Evolutionary conservation across 192 early-diverging fungal species (phyloP).

Genomic region (Dissophora globulifera): DNA sequence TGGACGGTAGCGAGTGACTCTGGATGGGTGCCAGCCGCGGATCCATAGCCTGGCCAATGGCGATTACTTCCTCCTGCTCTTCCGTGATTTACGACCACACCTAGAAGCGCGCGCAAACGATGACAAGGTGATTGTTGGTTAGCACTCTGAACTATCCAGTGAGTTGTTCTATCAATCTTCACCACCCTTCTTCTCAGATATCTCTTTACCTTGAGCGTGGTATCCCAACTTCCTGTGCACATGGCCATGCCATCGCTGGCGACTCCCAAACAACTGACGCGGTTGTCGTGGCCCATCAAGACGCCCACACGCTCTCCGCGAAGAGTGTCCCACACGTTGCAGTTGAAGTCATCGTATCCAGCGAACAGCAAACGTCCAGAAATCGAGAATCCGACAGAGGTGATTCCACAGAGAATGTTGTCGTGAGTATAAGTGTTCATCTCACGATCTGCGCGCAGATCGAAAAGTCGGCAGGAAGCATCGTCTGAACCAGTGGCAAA

Average conservation of each 20-base stretch:
- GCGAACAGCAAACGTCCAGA: constrained; percentile 97
- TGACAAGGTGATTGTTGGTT: not conserved
- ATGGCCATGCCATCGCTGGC: constrained; percentile 98
- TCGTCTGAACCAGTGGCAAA: constrained; percentile 99
- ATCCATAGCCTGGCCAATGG: no score
- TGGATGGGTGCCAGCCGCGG: no score
- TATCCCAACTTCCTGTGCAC: constrained; percentile 99
- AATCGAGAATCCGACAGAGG: constrained; percentile 96
- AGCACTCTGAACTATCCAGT: no score
- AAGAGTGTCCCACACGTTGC: constrained; percentile 99
- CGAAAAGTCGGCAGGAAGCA: constrained; percentile 99
- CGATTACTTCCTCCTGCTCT: no score
- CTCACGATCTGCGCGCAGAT: constrained; percentile 97
- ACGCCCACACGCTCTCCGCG: constrained; percentile 96
- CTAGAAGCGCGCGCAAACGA: not conserved
- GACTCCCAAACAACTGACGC: constrained; percentile 96
- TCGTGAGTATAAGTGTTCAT: constrained; percentile 98
- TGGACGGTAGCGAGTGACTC: no score
- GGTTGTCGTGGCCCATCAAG: constrained; percentile 94
- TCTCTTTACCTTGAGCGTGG: constrained; percentile 89
- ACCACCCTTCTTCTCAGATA: not conserved
- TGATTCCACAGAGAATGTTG: constrained; percentile 98
- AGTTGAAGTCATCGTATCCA: constrained; percentile 99
- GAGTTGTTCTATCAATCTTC: no score
- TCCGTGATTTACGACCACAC: constrained; percentile 23